Evolutionary conservation across 257 asterid genomes (phyloP).

Genomic region (Gentiana straminea): DNA sequence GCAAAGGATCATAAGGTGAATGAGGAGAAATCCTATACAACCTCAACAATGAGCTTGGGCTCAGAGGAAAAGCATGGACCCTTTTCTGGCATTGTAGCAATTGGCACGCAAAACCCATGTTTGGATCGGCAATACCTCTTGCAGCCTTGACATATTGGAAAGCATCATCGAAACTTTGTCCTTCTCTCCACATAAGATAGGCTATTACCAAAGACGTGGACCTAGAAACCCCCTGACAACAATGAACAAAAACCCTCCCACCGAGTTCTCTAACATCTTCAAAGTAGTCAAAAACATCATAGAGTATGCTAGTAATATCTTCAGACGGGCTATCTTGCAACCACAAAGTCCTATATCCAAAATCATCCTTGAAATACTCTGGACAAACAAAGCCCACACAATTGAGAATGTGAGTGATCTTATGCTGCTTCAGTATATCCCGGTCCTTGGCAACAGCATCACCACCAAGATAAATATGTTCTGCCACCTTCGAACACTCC

Average conservation of each 20-base stretch:
- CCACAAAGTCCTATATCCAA: conserved; percentile 40
- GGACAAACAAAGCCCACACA: conserved; percentile 49
- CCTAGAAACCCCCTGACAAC: conserved; percentile 46
- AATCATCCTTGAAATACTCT: conserved; percentile 36
- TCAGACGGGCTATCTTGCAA: conserved; percentile 49
- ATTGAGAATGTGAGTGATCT: conserved; percentile 39
- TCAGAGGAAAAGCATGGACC: conserved; percentile 40
- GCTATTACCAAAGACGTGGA: conserved; percentile 47
- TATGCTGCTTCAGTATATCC: conserved; percentile 31
- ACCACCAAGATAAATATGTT: conserved; percentile 38
- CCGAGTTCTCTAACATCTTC: conserved; percentile 42
- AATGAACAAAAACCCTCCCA: conserved; percentile 42
- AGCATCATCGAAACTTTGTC: conserved; percentile 44
- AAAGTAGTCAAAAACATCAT: conserved; percentile 50
- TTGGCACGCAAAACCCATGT: conserved; percentile 51
- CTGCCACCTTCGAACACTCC: conserved; percentile 43
- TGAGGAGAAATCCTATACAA: conserved; percentile 40
- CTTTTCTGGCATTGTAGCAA: conserved; percentile 42
- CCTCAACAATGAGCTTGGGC: conserved; percentile 37
- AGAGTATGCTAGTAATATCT: conserved; percentile 47
- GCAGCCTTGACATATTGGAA: conserved; percentile 44
- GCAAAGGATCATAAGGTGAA: conserved; percentile 43
- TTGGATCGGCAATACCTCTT: conserved; percentile 46
- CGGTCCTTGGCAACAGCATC: conserved; percentile 43
- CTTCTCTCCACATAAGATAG: conserved; percentile 46